Evolutionary conservation across 2,329 filamentous ascomycete species (phyloP).

Genomic region (Pseudocercospora cruenta): DNA sequence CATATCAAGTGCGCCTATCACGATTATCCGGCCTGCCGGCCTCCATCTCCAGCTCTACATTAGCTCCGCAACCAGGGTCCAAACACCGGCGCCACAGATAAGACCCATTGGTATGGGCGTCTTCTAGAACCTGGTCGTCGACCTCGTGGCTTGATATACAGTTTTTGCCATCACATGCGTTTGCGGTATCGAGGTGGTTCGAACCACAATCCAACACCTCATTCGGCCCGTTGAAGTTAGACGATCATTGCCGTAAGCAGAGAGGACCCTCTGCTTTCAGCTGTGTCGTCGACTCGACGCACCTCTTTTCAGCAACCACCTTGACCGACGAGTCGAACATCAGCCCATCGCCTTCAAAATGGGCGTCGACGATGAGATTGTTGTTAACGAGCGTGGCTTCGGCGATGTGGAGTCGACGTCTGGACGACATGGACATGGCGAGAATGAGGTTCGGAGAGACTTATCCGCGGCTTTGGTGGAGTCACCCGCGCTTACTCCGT

Average conservation of each 20-base stretch:
- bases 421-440: neutral
- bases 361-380: neutral
- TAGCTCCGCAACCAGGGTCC: neutral
- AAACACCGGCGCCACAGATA: constrained; percentile 4
- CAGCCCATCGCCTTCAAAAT: neutral
- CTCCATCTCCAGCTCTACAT: neutral
- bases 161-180: neutral
- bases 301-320: too few relatives aligned
- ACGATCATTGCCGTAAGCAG: too few relatives aligned
- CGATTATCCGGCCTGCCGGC: neutral
- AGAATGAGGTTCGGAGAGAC: constrained; percentile 18
- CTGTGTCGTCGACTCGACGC: too few relatives aligned
- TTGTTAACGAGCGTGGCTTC: constrained; percentile 1
- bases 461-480: too few relatives aligned
- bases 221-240: too few relatives aligned
- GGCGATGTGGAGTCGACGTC: neutral
- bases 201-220: too few relatives aligned
- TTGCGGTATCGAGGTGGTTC: too few relatives aligned
- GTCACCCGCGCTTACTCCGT: too few relatives aligned
- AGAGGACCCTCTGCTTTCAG: too few relatives aligned
- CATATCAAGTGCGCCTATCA: neutral
- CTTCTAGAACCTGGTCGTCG: neutral
- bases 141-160: neutral
- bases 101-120: neutral
- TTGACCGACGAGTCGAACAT: neutral